A percentile compares a stretch with the other conserved stretches of the same genome.
These are phyloP conservation scores for Emericellopsis cladophorae DNA, from an alignment of 2,329 filamentous ascomycete genomes.

Conservation along the genomic window DNA sequence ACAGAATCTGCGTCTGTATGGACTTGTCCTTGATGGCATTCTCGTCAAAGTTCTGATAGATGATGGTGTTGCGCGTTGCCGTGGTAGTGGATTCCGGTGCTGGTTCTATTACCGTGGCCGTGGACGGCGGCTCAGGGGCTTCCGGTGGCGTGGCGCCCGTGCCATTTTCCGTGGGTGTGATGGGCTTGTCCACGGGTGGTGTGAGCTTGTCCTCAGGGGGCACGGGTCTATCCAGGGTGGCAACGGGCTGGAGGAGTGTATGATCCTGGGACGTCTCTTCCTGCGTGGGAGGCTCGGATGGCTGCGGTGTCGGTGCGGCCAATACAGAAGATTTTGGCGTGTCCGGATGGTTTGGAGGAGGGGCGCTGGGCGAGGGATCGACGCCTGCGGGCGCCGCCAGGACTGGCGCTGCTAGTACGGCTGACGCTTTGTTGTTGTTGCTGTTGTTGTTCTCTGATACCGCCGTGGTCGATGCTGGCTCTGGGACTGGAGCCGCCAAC, in stretches of 20 bases:
- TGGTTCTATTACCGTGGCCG: too few species aligned
- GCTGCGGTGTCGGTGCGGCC: constrained; percentile 20
- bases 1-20: constrained; percentile 45
- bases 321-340: constrained; percentile 27
- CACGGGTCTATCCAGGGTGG: too few species aligned
- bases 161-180: not conserved
- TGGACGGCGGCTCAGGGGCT: constrained; percentile 5
- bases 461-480: constrained; percentile 5
- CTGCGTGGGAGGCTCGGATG: constrained; percentile 1
- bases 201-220: too few species aligned
- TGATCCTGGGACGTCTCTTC: not conserved
- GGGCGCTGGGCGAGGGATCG: constrained; percentile 1
- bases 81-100: constrained; percentile 10
- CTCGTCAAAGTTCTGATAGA: constrained; percentile 47
- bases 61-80: constrained; percentile 44
- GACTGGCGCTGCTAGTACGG: constrained; percentile 23
- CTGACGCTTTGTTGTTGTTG: constrained; percentile 12
- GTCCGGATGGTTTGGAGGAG: not conserved
- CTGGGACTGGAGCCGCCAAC: constrained; percentile 7
- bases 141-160: constrained; percentile 3
- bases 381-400: constrained; percentile 22
- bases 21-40: constrained; percentile 41
- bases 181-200: too few species aligned
- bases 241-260: too few species aligned
- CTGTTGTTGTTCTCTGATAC: constrained; percentile 5